Base-by-base conservation (phyloP, 768 basidiomycete species). In the Suillus subluteus region DNA sequence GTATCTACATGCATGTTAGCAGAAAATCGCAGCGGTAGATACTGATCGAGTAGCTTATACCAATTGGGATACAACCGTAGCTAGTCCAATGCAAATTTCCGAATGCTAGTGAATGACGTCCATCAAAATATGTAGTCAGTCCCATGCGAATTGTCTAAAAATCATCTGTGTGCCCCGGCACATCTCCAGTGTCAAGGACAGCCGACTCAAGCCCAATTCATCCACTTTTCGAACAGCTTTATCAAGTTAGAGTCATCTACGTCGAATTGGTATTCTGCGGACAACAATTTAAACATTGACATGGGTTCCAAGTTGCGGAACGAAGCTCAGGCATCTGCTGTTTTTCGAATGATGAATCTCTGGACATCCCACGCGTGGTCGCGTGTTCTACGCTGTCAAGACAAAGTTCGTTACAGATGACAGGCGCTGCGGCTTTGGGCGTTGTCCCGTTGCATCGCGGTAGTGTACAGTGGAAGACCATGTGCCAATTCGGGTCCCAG, bases 1-100 rank as follows among this genome's bases (percentile, higher is more conserved):
- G 16, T 72, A 66, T 66, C 21, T 74, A 21, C 69, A 66, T 35
- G 30, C 37, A 50, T 46, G 4, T 64, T 38, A 40, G 59, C 26
- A 43, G 40, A 32, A 32, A 21, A 13, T 32, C 9, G 8, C 8
- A 9, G 8, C 18, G 8, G 40, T 11, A 7, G 16, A 11, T 12
- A 4, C 21, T 4, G 26, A 26, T 26, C 32, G 11, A 35, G 18
- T 21, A 26, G 37, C 23, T 40, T 38, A 58, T 40, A 58, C 23
- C 18, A 30, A 50, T 50, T 23, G 12, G 11, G 9, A 54, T 32
- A 54, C 52, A 18, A 32, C 26, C 26, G 26, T 15, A 16, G 26
- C 8, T 30, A 26, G 50, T 52, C 23, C 12, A 13, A 26, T 16
- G 13, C 15, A 26, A 16, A 26, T 15, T 52, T 30, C 15, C 8